phyloP scores from a whole-genome alignment of 2,329 filamentous ascomycete genomes.

The Pseudogymnoascus sp. region DNA sequence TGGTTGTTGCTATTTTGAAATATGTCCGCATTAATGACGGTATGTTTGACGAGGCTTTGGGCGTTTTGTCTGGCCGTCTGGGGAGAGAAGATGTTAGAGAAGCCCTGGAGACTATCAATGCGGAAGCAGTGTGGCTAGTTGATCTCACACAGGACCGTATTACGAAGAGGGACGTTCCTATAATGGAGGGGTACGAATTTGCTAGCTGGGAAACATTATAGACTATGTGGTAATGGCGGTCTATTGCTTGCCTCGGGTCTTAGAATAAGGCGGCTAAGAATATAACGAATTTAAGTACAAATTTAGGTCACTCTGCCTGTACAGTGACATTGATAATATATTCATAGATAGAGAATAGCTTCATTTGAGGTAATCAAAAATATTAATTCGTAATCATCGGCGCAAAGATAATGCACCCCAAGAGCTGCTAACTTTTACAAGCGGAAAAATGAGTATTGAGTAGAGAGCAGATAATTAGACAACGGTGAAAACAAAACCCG shows the following conservation, averaged over 20 bases:
- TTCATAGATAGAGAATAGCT: slow-evolving; percentile 9
- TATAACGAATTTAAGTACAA: background rate
- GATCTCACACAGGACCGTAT: slow-evolving; percentile 41
- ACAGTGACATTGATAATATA: slow-evolving; percentile 9
- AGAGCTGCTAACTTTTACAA: slow-evolving; percentile 7
- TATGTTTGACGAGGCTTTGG: slow-evolving; percentile 63
- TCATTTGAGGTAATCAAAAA: slow-evolving; percentile 9
- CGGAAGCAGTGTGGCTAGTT: slow-evolving; percentile 69
- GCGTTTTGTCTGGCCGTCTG: slow-evolving; percentile 48
- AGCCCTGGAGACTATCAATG: slow-evolving; percentile 57
- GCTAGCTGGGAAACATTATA: slow-evolving; percentile 15
- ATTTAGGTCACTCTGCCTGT: slow-evolving; percentile 3
- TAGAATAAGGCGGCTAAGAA: slow-evolving; percentile 9
- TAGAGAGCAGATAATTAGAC: slow-evolving; percentile 8
- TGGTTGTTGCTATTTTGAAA: slow-evolving; percentile 54
- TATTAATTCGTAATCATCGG: slow-evolving; percentile 6
- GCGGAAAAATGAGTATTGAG: background rate
- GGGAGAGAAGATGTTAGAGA: slow-evolving; percentile 41
- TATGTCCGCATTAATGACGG: slow-evolving; percentile 59
- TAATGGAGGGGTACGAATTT: slow-evolving; percentile 36
- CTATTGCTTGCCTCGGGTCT: too few species aligned
- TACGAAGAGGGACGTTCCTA: slow-evolving; percentile 32
- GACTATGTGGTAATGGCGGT: too few species aligned
- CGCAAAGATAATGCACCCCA: background rate
- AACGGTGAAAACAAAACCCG: background rate